A percentile compares a stretch with the other conserved stretches of the same genome.
Conservation (phyloP, 176 grass and related monocot genomes). For the Hyparrhenia diplandra region DNA sequence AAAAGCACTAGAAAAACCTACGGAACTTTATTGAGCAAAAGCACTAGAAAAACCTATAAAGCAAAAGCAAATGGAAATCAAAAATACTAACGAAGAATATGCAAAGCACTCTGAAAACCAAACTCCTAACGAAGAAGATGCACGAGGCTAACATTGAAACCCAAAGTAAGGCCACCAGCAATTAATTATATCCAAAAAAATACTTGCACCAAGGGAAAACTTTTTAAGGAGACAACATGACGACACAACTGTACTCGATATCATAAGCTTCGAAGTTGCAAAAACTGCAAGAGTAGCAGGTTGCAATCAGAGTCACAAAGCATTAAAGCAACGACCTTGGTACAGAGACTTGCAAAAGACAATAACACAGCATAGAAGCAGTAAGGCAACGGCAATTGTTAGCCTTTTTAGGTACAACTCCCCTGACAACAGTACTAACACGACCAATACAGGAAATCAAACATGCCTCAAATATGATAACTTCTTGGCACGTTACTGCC, state of each 20-base stretch:
- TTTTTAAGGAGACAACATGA: not conserved
- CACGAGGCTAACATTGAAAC: no score
- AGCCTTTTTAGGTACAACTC: not conserved
- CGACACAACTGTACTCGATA: not conserved
- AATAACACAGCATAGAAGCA: constrained; percentile 1
- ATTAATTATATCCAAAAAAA: no score
- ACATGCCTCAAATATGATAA: not conserved
- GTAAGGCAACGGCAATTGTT: not conserved
- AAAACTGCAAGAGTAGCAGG: not conserved
- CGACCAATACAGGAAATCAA: not conserved
- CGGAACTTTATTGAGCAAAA: no score
- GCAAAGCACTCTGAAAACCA: no score
- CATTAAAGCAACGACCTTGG: constrained; percentile 1
- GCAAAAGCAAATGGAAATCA: no score
- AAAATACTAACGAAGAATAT: no score
- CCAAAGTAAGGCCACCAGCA: no score
- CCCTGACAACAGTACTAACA: not conserved
- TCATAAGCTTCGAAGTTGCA: constrained; percentile 3
- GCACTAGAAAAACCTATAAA: no score
- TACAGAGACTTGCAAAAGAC: not conserved
- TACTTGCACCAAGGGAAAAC: not conserved
- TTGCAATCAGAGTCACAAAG: not conserved
- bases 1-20: no score
- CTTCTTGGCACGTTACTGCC: constrained; percentile 1
- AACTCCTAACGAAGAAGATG: no score